Base-by-base conservation (phyloP, 1,284 basidiomycete species). In the Microbotryum violaceum region DNA sequence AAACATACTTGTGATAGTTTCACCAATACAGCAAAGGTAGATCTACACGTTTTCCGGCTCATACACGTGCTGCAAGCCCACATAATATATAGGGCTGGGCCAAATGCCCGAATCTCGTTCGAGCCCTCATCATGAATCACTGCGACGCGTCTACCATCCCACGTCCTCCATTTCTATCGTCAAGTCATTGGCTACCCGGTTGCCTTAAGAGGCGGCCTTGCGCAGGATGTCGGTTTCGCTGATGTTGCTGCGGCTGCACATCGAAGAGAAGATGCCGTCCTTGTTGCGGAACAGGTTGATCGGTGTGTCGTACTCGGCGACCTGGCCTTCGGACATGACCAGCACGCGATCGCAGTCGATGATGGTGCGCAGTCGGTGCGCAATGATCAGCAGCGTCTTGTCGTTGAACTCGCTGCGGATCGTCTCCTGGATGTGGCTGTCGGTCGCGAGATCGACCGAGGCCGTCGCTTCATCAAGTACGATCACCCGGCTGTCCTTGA, bases 381-480 rank as follows among this genome's bases (percentile, higher is more conserved):
- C 61, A 50, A 70, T 73, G 14, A 58, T 60, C 46, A 64, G 69
- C 55, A 58, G 70, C 0, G 90, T 92, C 57, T 86, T 82, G 72
- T 87, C 83, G 51, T 78, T 77, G 77, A 92, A 92, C 77, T 91
- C 89, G 52, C 80, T 80, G 3, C 86, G 81, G 66, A 93, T 91
- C n/a, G 89, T 91, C 64, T 85, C 80, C 74, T 92, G 89, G 63
- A 92, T 89, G 66, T 86, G 86, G 63, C 82, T 79, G 75, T 93
- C 89, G 0, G 89, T 91, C 74, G 87, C 73, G 31, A 73, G 67
- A 57, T 76, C 74, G 48, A 89, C 74, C 3, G 85, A 87, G 21
- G 87, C 87, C 78, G 68, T 62, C 45, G 65, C 62, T 56, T 49
- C 54, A 52, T 90, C 88, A 12, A 90, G 78, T 57, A 90, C 83